Evolutionary conservation across 768 basidiomycete species (phyloP).

Genomic region (Suillus variegatus): DNA sequence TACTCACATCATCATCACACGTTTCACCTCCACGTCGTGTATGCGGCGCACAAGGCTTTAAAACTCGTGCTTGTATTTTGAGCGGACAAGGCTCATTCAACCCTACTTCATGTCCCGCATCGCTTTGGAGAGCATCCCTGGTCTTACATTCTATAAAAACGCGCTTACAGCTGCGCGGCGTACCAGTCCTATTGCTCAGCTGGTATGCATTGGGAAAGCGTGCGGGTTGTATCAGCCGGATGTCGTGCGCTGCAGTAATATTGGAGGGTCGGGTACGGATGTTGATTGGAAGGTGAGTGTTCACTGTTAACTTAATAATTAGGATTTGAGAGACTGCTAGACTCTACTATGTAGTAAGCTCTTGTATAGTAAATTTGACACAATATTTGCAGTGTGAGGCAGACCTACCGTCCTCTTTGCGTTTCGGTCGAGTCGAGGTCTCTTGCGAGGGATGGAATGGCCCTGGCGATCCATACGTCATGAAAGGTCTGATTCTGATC

Average conservation of each 20-base stretch:
- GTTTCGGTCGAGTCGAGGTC: conserved; percentile 84
- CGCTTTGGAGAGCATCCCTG: conserved; percentile 67
- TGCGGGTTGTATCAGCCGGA: conserved; percentile 81
- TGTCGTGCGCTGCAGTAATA: conserved; percentile 80
- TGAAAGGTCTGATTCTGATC: conserved; percentile 62
- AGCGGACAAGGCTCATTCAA: neutral
- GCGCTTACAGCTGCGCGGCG: conserved; percentile 65
- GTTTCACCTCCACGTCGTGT: conserved; percentile 8
- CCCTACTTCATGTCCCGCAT: conserved; percentile 59
- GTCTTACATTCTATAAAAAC: conserved; percentile 79
- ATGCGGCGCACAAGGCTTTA: neutral
- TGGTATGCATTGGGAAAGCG: conserved; percentile 76
- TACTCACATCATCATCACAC: neutral
- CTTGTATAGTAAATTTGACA: conserved; percentile 10
- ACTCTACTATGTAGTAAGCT: neutral
- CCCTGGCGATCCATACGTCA: conserved; percentile 80
- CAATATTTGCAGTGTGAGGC: conserved; percentile 71
- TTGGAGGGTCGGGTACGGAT: conserved; percentile 75
- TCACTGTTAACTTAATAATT: neutral
- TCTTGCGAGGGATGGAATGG: conserved; percentile 90
- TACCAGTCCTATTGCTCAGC: conserved; percentile 70
- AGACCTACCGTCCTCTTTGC: conserved; percentile 78
- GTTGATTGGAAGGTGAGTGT: conserved; percentile 86
- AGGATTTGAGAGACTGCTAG: neutral
- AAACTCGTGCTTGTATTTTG: neutral